Base-by-base conservation (phyloP, 2,329 filamentous ascomycete genomes). In the Fusarium nodosum region DNA sequence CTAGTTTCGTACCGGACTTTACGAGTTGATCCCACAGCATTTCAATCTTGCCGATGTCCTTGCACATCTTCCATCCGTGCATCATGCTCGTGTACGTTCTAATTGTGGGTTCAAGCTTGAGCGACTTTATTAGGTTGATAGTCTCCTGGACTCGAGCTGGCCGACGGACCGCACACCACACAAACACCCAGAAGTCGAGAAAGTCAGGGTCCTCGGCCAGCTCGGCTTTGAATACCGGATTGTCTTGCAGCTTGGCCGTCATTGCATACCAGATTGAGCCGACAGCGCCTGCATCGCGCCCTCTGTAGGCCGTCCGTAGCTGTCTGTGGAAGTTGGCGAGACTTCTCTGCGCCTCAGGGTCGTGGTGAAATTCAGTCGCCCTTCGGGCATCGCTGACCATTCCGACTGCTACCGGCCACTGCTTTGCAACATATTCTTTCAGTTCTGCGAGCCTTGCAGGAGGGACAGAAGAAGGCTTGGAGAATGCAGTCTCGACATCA, bases 81-180 rank as follows among this genome's bases (percentile, higher is more conserved):
- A 96, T 87, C 86, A 96, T 91, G 44, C 87, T 82, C 39, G 89
- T 91, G 87, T 91, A 96, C 0, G 92, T 91, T 70, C 82, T 85
- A 56, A 90, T 73, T 9, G 85, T 89, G 16, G 92, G 90, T 58
- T 81, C 77, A 31, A 91, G 75, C 2, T 86, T 87, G 53, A 86
- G 67, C 39, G 74, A 68, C 33, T 75, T 68, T 83, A 86, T 86
- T 44, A 80, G 58, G 33, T 81, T 78, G 72, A 85, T 77, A 6
- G 76, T 77, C 54, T 80, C 77, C 50, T 80, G 76, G 15, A 80
- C 54, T 60, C 69, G 71, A n/a, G 58, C 41, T 3, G 74, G 62
- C 12, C 75, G 74, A 2, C 76, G 74, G 3, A 78, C 55, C 9
- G 78, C 78, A 56, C 82, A 83, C 76, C 79, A 79, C 3, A 81